These are phyloP conservation scores for Naegleria gruberi DNA, from an alignment of 208 protist genomes.

Conservation along the genomic window DNA sequence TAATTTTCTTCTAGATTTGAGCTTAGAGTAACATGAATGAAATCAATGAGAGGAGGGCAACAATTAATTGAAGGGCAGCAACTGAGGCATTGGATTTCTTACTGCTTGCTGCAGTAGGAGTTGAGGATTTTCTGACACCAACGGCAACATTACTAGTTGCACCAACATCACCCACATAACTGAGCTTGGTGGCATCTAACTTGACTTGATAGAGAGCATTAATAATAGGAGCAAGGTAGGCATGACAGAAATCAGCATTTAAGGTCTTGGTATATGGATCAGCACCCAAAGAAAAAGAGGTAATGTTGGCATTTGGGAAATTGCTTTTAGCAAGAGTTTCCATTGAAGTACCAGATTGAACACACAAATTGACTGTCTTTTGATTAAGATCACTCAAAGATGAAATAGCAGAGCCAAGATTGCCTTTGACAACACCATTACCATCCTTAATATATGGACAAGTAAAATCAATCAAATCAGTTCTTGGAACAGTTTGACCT, in stretches of 20 bases:
- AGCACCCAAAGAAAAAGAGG: neutral
- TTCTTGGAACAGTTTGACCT: neutral
- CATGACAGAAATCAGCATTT: neutral
- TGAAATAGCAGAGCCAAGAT: neutral
- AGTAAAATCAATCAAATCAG: neutral
- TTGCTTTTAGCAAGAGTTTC: neutral
- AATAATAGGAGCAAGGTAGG: neutral
- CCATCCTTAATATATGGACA: neutral
- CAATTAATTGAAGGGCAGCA: too few relatives aligned
- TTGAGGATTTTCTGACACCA: neutral
- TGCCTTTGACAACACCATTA: neutral
- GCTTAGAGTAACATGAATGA: too few relatives aligned
- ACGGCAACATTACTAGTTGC: neutral
- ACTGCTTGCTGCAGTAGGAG: too few relatives aligned
- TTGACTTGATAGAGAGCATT: neutral
- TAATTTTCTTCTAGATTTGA: too few relatives aligned
- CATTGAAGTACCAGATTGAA: neutral
- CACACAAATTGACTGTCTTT: neutral
- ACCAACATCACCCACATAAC: neutral
- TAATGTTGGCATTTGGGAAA: neutral
- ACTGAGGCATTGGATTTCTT: too few relatives aligned
- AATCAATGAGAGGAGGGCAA: too few relatives aligned
- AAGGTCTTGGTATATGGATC: neutral
- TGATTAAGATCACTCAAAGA: neutral
- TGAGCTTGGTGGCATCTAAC: neutral